phyloP scores from a whole-genome alignment of 257 asterid genomes.

The Fraxinus excelsior region DNA sequence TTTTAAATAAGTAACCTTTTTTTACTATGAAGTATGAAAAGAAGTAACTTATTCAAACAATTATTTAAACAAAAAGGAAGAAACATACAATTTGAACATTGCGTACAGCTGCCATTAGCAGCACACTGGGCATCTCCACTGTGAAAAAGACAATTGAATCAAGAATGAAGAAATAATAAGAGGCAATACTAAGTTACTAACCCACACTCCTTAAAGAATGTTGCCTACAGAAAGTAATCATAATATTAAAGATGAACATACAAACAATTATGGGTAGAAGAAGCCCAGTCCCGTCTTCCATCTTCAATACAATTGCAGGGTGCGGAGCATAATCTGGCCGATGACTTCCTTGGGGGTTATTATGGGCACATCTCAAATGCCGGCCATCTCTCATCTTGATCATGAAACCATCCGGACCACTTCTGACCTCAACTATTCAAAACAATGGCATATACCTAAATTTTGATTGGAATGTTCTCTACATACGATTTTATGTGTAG shows the following conservation, averaged over 20 bases:
- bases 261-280: constrained; percentile 94
- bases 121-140: constrained; percentile 99
- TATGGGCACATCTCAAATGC: constrained; percentile 77
- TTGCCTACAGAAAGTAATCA: constrained; percentile 7
- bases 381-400: constrained; percentile 97
- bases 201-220: background rate
- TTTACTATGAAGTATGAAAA: background rate
- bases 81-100: constrained; percentile 82
- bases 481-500: background rate
- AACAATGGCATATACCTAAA: constrained; percentile 16
- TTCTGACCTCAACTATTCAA: constrained; percentile 84
- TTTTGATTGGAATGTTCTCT: background rate
- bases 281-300: constrained; percentile 95
- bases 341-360: constrained; percentile 76
- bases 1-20: background rate
- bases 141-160: constrained; percentile 27
- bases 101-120: constrained; percentile 96
- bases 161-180: constrained; percentile 1
- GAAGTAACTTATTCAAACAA: background rate
- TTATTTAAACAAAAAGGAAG: constrained; percentile 1
- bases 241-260: constrained; percentile 37
- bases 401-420: constrained; percentile 95
- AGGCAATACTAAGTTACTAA: background rate
- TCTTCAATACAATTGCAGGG: constrained; percentile 94
- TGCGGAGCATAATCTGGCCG: constrained; percentile 85